These are phyloP conservation scores for Cynanchum wilfordii DNA, from an alignment of 257 asterid genomes.

Conservation along the genomic window DNA sequence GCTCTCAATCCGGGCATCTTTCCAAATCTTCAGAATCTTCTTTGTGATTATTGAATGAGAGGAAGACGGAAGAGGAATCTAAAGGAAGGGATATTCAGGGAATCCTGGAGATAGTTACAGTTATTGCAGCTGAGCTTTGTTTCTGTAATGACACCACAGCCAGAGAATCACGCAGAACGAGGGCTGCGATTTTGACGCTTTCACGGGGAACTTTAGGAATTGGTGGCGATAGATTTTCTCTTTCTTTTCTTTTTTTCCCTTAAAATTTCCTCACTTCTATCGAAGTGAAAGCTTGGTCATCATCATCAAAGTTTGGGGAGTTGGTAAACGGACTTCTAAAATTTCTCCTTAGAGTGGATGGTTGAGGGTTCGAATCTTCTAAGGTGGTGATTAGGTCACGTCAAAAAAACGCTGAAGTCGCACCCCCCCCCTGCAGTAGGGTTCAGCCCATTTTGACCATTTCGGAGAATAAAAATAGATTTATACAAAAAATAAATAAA, in stretches of 20 bases:
- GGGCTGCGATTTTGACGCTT: neutral
- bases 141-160: neutral
- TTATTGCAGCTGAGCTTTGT: neutral
- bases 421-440: too few species aligned
- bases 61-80: neutral
- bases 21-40: neutral
- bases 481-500: too few species aligned
- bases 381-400: too few species aligned
- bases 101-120: neutral
- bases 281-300: neutral
- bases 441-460: neutral
- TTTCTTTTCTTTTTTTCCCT: too few species aligned
- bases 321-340: too few species aligned
- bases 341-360: too few species aligned
- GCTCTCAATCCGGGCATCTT: constrained; percentile 77
- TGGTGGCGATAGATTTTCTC: too few species aligned
- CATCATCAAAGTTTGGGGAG: too few species aligned
- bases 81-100: neutral
- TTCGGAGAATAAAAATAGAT: neutral
- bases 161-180: neutral
- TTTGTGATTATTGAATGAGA: neutral
- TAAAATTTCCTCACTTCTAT: neutral
- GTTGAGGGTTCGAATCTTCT: too few species aligned
- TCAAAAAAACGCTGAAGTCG: too few species aligned
- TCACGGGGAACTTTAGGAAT: neutral